phyloP scores from a whole-genome alignment of 495 filamentous ascomycete species.

The Penicillium odoratum region DNA sequence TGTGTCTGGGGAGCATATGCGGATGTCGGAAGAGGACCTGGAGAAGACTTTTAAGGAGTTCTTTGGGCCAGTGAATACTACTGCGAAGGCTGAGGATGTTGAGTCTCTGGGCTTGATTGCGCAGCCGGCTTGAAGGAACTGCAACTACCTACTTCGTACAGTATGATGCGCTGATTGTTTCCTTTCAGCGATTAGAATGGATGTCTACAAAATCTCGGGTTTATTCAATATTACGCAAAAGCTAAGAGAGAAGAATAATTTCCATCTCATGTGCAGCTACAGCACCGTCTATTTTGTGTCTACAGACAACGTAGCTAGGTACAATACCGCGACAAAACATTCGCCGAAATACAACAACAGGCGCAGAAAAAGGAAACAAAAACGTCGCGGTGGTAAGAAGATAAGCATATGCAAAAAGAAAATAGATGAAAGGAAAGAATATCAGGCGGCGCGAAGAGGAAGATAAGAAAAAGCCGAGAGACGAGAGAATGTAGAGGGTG shows the following conservation, averaged over 20 bases:
- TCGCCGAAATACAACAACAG: not conserved
- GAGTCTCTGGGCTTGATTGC: slow-evolving; percentile 21
- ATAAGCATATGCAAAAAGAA: slow-evolving; percentile 24
- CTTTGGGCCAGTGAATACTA: slow-evolving; percentile 46
- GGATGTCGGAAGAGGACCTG: slow-evolving; percentile 66
- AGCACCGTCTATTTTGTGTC: slow-evolving; percentile 26
- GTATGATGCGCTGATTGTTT: not conserved
- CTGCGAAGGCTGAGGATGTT: not conserved
- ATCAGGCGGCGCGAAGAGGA: slow-evolving; percentile 13
- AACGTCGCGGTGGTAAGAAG: slow-evolving; percentile 8
- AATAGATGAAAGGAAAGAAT: slow-evolving; percentile 14
- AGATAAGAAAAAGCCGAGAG: slow-evolving; percentile 9
- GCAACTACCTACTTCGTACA: too few relatives aligned
- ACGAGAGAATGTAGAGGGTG: not conserved
- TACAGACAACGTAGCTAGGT: slow-evolving; percentile 25
- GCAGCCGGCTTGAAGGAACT: slow-evolving; percentile 10
- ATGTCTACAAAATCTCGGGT: not conserved
- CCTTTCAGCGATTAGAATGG: not conserved
- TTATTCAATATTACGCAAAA: not conserved
- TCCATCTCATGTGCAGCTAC: not conserved
- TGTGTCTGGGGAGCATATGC: slow-evolving; percentile 79
- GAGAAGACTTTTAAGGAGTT: slow-evolving; percentile 69
- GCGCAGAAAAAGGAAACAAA: not conserved
- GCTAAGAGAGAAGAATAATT: not conserved
- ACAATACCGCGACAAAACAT: slow-evolving; percentile 17